These are phyloP conservation scores for Crassisporium funariophilum DNA, from an alignment of 768 basidiomycete species.

Conservation along the genomic window DNA sequence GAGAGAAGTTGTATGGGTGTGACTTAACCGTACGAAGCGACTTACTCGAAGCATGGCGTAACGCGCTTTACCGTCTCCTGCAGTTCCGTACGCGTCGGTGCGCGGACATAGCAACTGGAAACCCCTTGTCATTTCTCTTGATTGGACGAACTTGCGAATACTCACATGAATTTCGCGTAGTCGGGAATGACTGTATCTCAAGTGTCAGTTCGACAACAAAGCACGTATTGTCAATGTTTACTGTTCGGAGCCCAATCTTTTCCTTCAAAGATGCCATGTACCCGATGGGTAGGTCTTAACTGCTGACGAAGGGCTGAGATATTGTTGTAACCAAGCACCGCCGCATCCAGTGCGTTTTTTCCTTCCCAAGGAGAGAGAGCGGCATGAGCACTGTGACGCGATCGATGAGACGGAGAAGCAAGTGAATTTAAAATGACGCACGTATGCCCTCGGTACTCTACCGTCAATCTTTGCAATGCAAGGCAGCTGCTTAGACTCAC, in stretches of 20 bases:
- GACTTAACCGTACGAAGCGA: constrained; percentile 3
- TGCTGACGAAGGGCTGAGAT: constrained; percentile 84
- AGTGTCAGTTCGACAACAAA: neutral
- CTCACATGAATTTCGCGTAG: constrained; percentile 71
- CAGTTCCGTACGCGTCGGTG: constrained; percentile 65
- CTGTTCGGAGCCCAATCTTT: constrained; percentile 76
- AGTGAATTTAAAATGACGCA: constrained; percentile 28
- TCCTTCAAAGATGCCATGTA: constrained; percentile 80
- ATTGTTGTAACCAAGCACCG: constrained; percentile 81
- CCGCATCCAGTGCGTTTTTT: constrained; percentile 81
- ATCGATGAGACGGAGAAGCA: neutral
- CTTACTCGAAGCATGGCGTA: constrained; percentile 72
- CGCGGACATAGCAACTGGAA: constrained; percentile 70
- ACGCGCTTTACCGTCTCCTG: constrained; percentile 60
- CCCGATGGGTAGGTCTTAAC: constrained; percentile 71
- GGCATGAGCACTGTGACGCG: constrained; percentile 65
- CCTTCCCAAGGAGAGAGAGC: constrained; percentile 86
- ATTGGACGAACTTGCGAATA: neutral
- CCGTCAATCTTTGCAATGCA: constrained; percentile 58
- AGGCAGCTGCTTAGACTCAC: constrained; percentile 67
- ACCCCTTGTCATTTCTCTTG: neutral
- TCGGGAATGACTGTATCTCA: constrained; percentile 72
- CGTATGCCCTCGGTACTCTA: constrained; percentile 78
- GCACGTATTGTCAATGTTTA: constrained; percentile 32
- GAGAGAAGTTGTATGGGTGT: neutral